A percentile compares a stretch with the other conserved stretches of the same genome.
Conservation (phyloP, 257 asterid genomes). For the Galeopsis tetrahit region DNA sequence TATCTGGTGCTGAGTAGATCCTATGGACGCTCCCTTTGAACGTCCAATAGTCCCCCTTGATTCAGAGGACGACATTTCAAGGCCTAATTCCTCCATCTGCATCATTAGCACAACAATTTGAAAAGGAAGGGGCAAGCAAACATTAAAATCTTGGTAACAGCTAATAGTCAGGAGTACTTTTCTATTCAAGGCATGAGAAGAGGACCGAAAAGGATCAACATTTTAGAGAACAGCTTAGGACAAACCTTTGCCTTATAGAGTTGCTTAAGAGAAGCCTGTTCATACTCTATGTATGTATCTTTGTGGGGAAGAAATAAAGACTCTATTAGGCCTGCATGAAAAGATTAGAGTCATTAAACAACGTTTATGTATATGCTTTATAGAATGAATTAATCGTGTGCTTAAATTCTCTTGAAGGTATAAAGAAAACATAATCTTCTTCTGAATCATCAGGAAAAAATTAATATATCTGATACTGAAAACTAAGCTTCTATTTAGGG, state of each 20-base stretch:
- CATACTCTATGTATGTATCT: constrained; percentile 82
- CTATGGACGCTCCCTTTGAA: constrained; percentile 83
- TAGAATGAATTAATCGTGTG: not conserved
- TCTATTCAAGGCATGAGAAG: constrained; percentile 9
- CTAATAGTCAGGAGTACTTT: not conserved
- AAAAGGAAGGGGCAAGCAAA: constrained; percentile 23
- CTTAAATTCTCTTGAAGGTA: not conserved
- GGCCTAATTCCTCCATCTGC: constrained; percentile 91
- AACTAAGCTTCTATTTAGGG: not conserved
- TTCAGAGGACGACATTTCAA: constrained; percentile 73
- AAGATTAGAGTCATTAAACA: constrained; percentile 26
- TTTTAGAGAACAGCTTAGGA: constrained; percentile 25
- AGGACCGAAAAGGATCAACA: constrained; percentile 30
- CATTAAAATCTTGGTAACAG: constrained; percentile 24
- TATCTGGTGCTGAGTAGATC: constrained; percentile 83
- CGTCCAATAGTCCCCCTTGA: constrained; percentile 93
- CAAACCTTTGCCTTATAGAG: constrained; percentile 83
- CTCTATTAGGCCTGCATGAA: constrained; percentile 81
- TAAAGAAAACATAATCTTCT: not conserved
- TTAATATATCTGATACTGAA: not conserved
- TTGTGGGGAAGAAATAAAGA: constrained; percentile 91
- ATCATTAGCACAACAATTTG: constrained; percentile 31
- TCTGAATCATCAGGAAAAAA: constrained; percentile 12
- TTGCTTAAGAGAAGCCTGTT: constrained; percentile 92
- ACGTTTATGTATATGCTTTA: constrained; percentile 16